These are phyloP conservation scores for Corchorus olitorius DNA, from an alignment of 345 rosid species.

Conservation along the genomic window DNA sequence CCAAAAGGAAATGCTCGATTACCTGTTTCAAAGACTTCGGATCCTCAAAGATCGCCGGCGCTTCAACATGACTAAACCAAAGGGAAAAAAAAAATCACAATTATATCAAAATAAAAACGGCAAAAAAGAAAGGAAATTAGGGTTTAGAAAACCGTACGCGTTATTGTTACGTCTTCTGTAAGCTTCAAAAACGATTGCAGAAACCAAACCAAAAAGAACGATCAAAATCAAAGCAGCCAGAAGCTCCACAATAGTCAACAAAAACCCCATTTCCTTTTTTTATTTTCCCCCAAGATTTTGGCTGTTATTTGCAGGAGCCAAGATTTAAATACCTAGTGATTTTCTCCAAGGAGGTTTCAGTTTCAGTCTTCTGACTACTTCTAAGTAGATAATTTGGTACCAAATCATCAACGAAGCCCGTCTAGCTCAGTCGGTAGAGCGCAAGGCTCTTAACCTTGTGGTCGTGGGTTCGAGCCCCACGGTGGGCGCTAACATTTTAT, in stretches of 20 bases:
- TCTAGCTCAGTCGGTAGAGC: constrained; percentile 46
- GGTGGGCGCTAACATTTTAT: background rate
- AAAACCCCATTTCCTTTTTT: constrained; percentile 43
- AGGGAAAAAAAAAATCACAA: background rate
- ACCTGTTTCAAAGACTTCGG: constrained; percentile 79
- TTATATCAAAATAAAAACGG: background rate
- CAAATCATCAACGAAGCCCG: constrained; percentile 18
- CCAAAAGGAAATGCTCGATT: background rate
- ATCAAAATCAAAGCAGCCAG: constrained; percentile 33
- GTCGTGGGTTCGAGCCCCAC: background rate
- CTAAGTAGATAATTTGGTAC: too few relatives aligned
- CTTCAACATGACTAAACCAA: constrained; percentile 57
- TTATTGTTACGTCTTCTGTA: constrained; percentile 65
- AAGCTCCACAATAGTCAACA: constrained; percentile 43
- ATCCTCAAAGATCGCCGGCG: constrained; percentile 69
- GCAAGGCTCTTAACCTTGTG: constrained; percentile 27
- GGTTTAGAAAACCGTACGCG: constrained; percentile 38
- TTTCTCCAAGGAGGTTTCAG: background rate
- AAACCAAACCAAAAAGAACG: constrained; percentile 35
- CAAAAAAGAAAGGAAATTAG: background rate
- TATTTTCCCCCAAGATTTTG: background rate
- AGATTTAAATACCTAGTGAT: background rate
- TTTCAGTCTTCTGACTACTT: too few relatives aligned
- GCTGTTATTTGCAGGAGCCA: background rate
- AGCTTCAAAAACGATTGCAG: constrained; percentile 55